Percentiles rank a stretch among this genome's conserved stretches.
Evolutionary conservation across 371 early-diverging fungal species (phyloP).

Genomic region (Mortierella sp.): DNA sequence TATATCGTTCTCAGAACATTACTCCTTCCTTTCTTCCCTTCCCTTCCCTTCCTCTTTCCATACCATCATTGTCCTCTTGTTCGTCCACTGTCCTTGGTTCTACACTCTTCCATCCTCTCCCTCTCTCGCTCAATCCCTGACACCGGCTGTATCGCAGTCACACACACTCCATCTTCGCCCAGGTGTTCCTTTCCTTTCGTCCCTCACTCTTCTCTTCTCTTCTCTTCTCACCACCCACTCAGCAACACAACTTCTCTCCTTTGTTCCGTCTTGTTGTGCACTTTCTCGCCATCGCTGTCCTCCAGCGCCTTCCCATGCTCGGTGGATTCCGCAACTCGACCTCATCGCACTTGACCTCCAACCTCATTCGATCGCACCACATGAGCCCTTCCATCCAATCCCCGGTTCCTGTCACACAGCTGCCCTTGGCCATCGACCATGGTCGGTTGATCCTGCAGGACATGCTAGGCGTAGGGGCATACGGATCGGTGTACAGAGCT

Average conservation of each 20-base stretch:
- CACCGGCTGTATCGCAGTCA: too few species aligned
- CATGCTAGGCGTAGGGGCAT: slow-evolving; percentile 77
- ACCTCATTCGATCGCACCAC: not conserved
- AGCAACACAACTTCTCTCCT: not conserved
- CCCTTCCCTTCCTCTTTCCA: too few species aligned
- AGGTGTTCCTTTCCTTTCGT: too few species aligned
- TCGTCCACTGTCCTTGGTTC: too few species aligned
- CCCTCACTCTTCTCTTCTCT: too few species aligned
- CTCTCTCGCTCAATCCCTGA: too few species aligned
- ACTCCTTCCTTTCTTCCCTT: too few species aligned
- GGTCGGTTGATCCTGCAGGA: slow-evolving; percentile 34
- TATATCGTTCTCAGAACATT: too few species aligned
- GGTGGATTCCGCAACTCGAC: not conserved
- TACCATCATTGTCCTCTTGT: too few species aligned
- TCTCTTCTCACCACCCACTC: too few species aligned
- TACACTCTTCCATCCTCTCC: too few species aligned
- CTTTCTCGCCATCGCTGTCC: slow-evolving; percentile 2
- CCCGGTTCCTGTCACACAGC: slow-evolving; percentile 4
- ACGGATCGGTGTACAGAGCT: slow-evolving; percentile 76
- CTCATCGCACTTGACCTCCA: not conserved
- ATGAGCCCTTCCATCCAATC: slow-evolving; percentile 34
- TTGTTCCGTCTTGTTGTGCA: not conserved
- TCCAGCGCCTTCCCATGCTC: slow-evolving; percentile 9
- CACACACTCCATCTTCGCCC: too few species aligned
- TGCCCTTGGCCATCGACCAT: slow-evolving; percentile 21